phyloP scores from a whole-genome alignment of 108 stramenopile genomes.

The Cyclotella choctawhatcheeana region DNA sequence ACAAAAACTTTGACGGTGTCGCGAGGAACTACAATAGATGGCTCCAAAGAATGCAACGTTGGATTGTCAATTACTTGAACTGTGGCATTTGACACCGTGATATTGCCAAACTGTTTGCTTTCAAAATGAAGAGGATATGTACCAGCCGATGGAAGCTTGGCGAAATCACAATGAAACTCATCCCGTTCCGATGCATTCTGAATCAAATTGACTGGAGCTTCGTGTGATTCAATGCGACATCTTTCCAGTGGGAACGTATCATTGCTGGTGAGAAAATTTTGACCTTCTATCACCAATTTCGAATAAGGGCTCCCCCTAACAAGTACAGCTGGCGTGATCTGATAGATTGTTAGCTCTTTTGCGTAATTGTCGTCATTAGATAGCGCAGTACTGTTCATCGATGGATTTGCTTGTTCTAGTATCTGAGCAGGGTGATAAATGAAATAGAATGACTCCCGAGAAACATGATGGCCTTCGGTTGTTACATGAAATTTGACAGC shows the following conservation, averaged over 20 bases:
- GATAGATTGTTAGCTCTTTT: not conserved
- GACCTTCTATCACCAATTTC: conserved; percentile 1
- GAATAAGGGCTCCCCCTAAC: conserved; percentile 6
- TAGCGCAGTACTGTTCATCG: not conserved
- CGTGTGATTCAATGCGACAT: conserved; percentile 11
- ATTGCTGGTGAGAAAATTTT: not conserved
- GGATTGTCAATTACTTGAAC: conserved; percentile 20
- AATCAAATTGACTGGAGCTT: not conserved
- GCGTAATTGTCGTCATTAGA: not conserved
- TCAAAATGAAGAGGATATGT: not conserved
- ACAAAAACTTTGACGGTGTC: conserved; percentile 9
- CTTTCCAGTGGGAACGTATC: conserved; percentile 2
- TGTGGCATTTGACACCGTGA: not conserved
- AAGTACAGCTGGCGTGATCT: not conserved
- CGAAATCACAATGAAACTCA: conserved; percentile 1
- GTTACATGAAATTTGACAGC: conserved; percentile 24
- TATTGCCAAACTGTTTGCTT: conserved; percentile 3
- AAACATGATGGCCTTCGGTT: conserved; percentile 17
- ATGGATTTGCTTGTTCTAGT: not conserved
- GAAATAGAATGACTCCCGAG: conserved; percentile 28
- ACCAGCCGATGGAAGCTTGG: not conserved
- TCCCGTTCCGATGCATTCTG: not conserved
- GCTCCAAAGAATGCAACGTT: conserved; percentile 10
- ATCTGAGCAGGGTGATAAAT: conserved; percentile 11
- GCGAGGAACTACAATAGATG: conserved; percentile 8